Conservation (phyloP, 129 eudicot species). For the Artemisia argyi region DNA sequence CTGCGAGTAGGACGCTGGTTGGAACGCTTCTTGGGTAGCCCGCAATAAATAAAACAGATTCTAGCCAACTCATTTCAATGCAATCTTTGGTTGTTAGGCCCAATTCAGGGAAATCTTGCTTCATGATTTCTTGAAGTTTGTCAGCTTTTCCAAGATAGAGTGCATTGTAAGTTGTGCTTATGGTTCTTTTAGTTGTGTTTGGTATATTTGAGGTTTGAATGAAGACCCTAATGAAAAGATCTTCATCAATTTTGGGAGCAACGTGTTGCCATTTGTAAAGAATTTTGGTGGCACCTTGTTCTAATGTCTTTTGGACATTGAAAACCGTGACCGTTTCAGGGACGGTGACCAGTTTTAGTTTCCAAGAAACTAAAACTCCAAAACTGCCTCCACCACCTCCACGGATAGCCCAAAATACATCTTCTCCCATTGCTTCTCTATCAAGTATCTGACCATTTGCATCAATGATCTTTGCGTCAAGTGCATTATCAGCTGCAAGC, state of each 20-base stretch:
- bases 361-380: conserved; percentile 27
- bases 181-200: conserved; percentile 11
- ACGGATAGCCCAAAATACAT: conserved; percentile 27
- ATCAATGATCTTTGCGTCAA: conserved; percentile 22
- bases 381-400: conserved; percentile 29
- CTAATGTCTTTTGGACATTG: conserved; percentile 19
- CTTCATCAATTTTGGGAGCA: conserved; percentile 26
- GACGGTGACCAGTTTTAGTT: conserved; percentile 27
- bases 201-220: conserved; percentile 20
- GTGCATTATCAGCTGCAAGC: conserved; percentile 28
- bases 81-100: conserved; percentile 24
- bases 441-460: conserved; percentile 23
- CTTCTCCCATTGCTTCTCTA: conserved; percentile 28
- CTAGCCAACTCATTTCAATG: conserved; percentile 29
- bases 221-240: conserved; percentile 26
- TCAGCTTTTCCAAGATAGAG: conserved; percentile 18
- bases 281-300: conserved; percentile 30
- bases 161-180: conserved; percentile 28
- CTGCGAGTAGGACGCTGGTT: conserved; percentile 17
- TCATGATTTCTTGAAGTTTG: conserved; percentile 29
- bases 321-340: conserved; percentile 25
- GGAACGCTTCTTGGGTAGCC: conserved; percentile 28
- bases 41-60: conserved; percentile 23
- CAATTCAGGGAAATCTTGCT: conserved; percentile 21
- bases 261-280: conserved; percentile 33